Evolutionary conservation across 2,329 filamentous ascomycete genomes (phyloP), one percentile per base, ranked within the genome.

Genomic region (Nemania sp.): DNA sequence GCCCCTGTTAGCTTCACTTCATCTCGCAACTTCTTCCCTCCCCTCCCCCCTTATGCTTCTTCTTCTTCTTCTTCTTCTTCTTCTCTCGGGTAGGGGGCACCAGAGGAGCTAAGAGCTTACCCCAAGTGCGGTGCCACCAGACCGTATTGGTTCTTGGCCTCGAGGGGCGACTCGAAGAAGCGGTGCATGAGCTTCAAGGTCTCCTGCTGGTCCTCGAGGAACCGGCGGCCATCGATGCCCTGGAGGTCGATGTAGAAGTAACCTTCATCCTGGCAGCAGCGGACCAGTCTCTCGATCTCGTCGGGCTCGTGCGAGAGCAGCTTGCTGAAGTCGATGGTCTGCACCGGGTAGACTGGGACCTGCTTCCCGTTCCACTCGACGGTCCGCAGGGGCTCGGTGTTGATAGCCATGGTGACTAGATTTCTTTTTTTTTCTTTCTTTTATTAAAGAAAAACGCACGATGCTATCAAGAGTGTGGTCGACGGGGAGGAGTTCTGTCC

Each of bases 191-290:
- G 77, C 63, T 79, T 76, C 32, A 84, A 76, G 2, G 79, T 80
- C 65, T 82, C 77, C 69, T 83, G 76, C 64, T 82, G 77, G 71
- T 85, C 82, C 37, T 78, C 75, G 58, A 84, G 76, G 72, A 83
- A 78, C 48, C 81, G 72, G 60, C 81, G 80, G 63, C 82, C 82
- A 66, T 84, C 82, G 60, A 84, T 81, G 63, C 75, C 76, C 63
- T 79, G 68, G 10, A 85, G 76, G 68, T 85, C 80, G 42, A 85
- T 77, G 69, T 85, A 83, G 72, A 85, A 85, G 76, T 80, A 85
- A 1, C 83, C 83, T 35, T 81, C 78, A 18, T 78, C 75, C 60
- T 80, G 74, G 70, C 83, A 85, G 64, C 76, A 77, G 37, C 77
- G 73, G 56, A 83, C 70, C 7, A 84, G 74, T 67, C 79, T 82